These are phyloP conservation scores for Leishmania tropica DNA, from an alignment of 208 protist genomes.

Conservation along the genomic window DNA sequence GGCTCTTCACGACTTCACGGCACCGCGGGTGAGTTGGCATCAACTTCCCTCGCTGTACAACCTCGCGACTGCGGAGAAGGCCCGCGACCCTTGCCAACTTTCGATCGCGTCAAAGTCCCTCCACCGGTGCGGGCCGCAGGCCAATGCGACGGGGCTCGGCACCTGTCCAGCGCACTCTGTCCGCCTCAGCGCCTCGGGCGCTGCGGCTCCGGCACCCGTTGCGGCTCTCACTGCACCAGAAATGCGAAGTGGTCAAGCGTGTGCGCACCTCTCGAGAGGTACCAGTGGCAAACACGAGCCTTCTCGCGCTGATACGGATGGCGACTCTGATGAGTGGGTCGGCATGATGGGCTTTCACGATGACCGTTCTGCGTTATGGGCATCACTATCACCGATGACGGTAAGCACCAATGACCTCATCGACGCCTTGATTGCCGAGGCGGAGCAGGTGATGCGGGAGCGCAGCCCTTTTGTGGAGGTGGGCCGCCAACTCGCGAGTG, in stretches of 20 bases:
- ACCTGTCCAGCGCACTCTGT: not conserved
- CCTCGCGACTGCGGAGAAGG: not conserved
- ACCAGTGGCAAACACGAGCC: not conserved
- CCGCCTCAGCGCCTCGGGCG: not conserved
- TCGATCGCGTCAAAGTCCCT: not conserved
- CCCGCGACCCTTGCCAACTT: not conserved
- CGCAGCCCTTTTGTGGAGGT: conserved; percentile 9
- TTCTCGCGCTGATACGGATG: not conserved
- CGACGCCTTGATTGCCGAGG: conserved; percentile 34
- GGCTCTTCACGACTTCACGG: not conserved
- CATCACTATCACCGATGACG: not conserved
- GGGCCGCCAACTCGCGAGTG: not conserved
- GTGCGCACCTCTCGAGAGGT: not conserved
- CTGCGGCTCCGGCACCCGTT: not conserved
- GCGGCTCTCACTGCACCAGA: not conserved
- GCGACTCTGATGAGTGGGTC: not conserved
- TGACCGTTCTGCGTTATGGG: not conserved
- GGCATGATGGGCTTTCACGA: not conserved
- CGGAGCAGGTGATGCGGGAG: conserved; percentile 31
- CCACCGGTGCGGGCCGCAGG: not conserved
- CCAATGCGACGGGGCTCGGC: not conserved
- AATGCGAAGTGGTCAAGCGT: not conserved
- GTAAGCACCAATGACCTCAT: conserved; percentile 9
- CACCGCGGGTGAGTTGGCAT: conserved; percentile 2
- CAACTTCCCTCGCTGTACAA: not conserved